Base-by-base conservation (phyloP, 495 filamentous ascomycete genomes). In the Xylaria curta region DNA sequence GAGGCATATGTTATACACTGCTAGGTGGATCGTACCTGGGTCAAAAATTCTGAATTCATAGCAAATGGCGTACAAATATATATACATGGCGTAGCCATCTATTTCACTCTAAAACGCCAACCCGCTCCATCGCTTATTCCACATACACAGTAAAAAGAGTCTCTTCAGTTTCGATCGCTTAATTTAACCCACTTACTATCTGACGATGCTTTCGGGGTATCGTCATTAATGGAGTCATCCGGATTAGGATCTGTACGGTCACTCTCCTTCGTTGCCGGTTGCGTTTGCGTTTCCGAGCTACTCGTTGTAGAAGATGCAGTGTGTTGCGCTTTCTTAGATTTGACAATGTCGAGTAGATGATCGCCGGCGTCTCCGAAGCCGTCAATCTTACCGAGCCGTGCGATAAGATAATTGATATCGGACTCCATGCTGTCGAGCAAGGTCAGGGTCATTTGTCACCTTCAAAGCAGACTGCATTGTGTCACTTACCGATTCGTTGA, bases 391-490 rank as follows among this genome's bases (percentile, higher is more conserved):
- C 89, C 85, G 21, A 98, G 85, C 63, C 88, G 89, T 3, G 86
- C 81, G 58, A 91, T 89, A 81, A 99, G 94, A 75, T 88, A 88
- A 69, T 94, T 88, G 51, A 92, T 89, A 76, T 99, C 96, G 56
- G 87, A 87, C 61, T 93, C 84, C 86, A 99, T 91, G 74, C 94
- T 97, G 73, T 56, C 36, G 12, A 21, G 9, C 12, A n/a, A 31
- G 46, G 54, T 68, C 54, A 56, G 44, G 26, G 19, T 60, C 21
- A 69, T 19, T 19, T 44, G 15, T 63, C 26, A 69, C 38, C 6
- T n/a, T 28, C 10, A 26, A 28, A 56, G 47, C 31, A 56, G n/a
- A 21, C 44, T 66, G 15, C 15, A 44, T 56, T 4, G 21, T 10
- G 31, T 19, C 15, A 81, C 89, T 78, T 84, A 97, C 95, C 92